Evolutionary conservation across 352 stramenopile genomes (phyloP), one percentile per base, ranked within the genome.

Genomic region (Pythium brachiatum): DNA sequence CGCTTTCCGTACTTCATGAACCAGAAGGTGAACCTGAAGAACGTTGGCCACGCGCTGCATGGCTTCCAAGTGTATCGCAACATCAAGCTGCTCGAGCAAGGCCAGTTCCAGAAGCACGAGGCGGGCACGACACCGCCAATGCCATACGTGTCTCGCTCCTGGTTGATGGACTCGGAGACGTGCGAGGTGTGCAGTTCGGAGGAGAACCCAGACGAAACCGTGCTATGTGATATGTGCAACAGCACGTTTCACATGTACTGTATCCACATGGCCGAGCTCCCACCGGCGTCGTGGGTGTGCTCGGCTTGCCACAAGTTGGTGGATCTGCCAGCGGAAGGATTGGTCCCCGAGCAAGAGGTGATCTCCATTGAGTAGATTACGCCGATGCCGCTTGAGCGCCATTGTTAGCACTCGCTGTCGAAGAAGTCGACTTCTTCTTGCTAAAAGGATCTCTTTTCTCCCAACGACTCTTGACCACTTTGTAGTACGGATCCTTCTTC

Each of bases 401-500:
- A 32, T 50, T 38, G 25, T 26, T 66, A 18, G n/a, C 21, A 18
- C 55, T 39, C 9, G 38, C 11, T 15, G 52, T 53, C 27, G 54
- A 41, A 31, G 63, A 50, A 34, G 36, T 53, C 7, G 48, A n/a
- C 29, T 72, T 72, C 29, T 76, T 79, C 57, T 72, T 76, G 39
- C n/a, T 61, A 47, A 50, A 63, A 15, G 69, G 51, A 54, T 77
- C 68, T 20, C 53, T 66, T 56, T 85, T 86, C 52, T 88, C 78
- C 79, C 79, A 90, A 20, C 83, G 78, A 43, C 86, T 89, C 60
- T 92, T 92, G 26, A 92, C 75, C 21, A 86, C 73, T 76, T 90
- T 75, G 60, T 91, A 92, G 48, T 93, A 82, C n/a, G 77, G 76
- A 68, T 92, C 82, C 36, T 89, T 91, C 69, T 95, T 95, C 86